Conservation (phyloP, 306 rosid species). For the Clitoria ternatea region DNA sequence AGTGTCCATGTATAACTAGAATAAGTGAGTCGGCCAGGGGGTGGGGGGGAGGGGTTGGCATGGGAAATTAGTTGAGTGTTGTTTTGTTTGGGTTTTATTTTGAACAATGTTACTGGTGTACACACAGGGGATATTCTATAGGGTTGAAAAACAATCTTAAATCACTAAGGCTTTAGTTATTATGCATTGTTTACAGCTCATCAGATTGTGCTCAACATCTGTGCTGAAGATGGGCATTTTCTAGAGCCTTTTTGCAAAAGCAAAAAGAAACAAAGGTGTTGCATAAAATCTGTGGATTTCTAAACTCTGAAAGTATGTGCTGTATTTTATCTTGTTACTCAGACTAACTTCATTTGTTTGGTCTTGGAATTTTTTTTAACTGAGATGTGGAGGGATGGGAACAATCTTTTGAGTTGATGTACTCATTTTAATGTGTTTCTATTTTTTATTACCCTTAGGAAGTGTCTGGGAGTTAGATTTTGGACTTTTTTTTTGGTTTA, state of each 20-base stretch:
- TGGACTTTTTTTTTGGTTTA: no score
- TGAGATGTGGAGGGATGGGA: background rate
- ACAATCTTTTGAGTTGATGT: background rate
- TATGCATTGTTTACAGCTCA: background rate
- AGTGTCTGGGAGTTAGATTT: background rate
- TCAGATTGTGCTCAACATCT: background rate
- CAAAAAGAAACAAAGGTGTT: background rate
- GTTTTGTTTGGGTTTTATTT: background rate
- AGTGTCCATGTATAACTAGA: background rate
- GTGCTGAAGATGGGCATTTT: background rate
- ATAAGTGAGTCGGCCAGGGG: background rate
- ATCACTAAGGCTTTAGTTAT: background rate
- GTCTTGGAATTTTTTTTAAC: background rate
- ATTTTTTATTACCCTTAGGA: background rate
- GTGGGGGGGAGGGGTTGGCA: background rate
- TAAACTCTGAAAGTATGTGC: background rate
- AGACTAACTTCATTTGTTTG: background rate
- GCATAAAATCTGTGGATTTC: background rate
- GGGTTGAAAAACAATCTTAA: background rate
- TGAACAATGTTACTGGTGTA: background rate
- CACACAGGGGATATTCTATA: no score
- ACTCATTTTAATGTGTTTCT: background rate
- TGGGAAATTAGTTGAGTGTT: background rate
- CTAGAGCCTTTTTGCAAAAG: background rate
- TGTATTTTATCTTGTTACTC: background rate